These are phyloP conservation scores for Fusarium sp. DNA, from an alignment of 2,329 filamentous ascomycete genomes.

Conservation along the genomic window DNA sequence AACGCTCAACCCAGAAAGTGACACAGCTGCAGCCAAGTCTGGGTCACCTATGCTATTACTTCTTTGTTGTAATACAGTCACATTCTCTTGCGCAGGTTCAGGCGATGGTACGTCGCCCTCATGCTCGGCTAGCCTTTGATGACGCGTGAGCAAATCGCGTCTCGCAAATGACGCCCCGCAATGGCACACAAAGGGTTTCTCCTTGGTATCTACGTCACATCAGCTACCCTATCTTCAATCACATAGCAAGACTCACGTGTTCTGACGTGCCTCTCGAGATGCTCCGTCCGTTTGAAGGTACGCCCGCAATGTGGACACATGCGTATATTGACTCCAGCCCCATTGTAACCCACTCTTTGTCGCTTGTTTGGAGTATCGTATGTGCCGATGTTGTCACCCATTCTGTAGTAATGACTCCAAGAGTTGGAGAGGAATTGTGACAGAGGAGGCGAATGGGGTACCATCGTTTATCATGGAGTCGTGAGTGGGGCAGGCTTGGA, in stretches of 20 bases:
- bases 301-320: constrained; percentile 57
- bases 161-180: constrained; percentile 59
- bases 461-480: constrained; percentile 19
- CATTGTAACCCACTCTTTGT: constrained; percentile 22
- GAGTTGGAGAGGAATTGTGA: constrained; percentile 5
- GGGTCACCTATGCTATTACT: background rate
- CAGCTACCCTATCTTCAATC: background rate
- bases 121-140: constrained; percentile 45
- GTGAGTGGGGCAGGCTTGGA: constrained; percentile 4
- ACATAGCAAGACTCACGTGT: constrained; percentile 52
- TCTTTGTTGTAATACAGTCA: background rate
- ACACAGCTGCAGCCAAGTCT: constrained; percentile 11
- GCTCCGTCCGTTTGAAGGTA: constrained; percentile 59
- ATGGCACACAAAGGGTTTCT: constrained; percentile 59
- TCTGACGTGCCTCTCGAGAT: constrained; percentile 59
- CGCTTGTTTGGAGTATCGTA: constrained; percentile 21
- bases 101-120: background rate
- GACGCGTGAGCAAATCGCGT: constrained; percentile 58
- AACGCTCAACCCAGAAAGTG: background rate
- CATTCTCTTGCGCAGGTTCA: background rate
- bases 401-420: constrained; percentile 10
- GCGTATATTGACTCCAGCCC: constrained; percentile 33
- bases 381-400: background rate
- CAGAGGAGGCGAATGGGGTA: constrained; percentile 5
- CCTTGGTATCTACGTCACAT: constrained; percentile 56